Percentiles rank a stretch among this genome's conserved stretches.
Conservation (phyloP, 441 rosid genomes). For the Pelargonium citronellum region DNA sequence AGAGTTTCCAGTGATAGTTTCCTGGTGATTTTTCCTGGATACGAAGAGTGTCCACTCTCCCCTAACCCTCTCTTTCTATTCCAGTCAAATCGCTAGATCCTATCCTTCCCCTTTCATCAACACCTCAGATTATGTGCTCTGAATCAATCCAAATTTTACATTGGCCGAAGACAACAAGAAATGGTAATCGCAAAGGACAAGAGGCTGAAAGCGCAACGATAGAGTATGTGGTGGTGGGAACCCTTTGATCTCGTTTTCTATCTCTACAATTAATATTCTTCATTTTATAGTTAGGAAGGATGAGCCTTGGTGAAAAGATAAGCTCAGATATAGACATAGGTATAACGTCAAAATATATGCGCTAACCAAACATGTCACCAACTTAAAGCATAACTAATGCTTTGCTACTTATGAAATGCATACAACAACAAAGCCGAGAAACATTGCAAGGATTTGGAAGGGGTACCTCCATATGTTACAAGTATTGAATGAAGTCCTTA, state of each 20-base stretch:
- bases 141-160: neutral
- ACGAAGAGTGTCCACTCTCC: neutral
- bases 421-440: no score
- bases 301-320: no score
- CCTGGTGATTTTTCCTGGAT: neutral
- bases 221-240: neutral
- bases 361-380: no score
- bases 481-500: no score
- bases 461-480: no score
- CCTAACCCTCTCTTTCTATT: neutral
- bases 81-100: neutral
- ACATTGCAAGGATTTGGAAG: no score
- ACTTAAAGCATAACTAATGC: no score
- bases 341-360: no score
- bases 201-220: neutral
- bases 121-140: neutral
- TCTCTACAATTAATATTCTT: neutral
- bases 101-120: neutral
- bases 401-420: no score
- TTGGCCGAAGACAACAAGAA: no score
- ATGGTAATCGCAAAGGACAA: neutral
- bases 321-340: no score
- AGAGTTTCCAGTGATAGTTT: neutral
- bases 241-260: neutral
- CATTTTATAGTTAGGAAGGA: no score